Base-by-base conservation (phyloP, 805 yeast genomes). In the Cyberlindnera maritima region DNA sequence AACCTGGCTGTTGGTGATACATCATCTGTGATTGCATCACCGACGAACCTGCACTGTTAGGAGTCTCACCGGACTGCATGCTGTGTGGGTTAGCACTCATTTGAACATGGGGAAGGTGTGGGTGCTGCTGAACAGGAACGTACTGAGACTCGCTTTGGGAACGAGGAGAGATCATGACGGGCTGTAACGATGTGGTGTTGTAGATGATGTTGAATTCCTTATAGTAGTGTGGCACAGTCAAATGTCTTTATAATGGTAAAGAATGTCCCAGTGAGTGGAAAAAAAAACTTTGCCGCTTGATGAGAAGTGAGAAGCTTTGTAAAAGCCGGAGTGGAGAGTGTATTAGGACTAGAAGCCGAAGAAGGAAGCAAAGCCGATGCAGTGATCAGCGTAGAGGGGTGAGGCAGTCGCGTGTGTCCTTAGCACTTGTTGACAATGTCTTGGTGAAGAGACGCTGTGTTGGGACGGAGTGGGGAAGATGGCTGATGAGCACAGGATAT, bases 71-170 rank as follows among this genome's bases (percentile, higher is more conserved):
- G 5, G 40, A 17, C 4, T 15, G 31, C 14, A 28, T 28, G 31
- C 31, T 28, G 31, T 12, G 14, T 17, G 14, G 3, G 32, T 36
- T 31, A 15, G 40, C 20, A 18, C 7, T 13, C 36, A 36, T 31
- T 13, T 28, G 18, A 25, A 23, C 15, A 39, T 35, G 23, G 9
- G 36, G 21, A 20, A 15, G 21, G 4, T 12, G 34, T 6, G 25
- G 34, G 26, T 39, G 43, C 3, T 26, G 31, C 2, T 21, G 25
- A 13, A n/a, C 40, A n/a, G 45, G 36, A 4, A 29, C 45, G 23
- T 42, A 42, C 45, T 44, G 47, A 6, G 19, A 13, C 36, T 44
- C 47, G 25, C 43, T 44, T 33, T 44, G 47, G 11, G 47, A 44
- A 31, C 47, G 47, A 12, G 47, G 47, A 20, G 47, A 44, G 2